Evolutionary conservation across 2,329 filamentous ascomycete species (phyloP).

Genomic region (Immersiporthe knoxdaviesiana): DNA sequence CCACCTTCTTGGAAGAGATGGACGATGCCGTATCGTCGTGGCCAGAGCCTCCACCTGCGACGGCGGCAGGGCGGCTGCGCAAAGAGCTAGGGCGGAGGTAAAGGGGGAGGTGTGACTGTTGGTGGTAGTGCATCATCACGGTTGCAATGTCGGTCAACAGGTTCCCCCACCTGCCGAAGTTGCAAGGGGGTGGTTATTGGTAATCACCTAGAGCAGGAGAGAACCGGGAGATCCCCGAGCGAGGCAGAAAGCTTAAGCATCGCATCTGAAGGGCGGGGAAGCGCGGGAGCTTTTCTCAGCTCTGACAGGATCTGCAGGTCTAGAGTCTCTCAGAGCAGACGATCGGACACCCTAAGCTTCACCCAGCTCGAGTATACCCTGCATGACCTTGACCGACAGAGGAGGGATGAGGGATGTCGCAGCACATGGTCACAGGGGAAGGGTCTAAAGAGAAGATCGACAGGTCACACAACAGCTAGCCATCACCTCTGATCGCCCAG

Average conservation of each 20-base stretch:
- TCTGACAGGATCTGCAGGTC: neutral
- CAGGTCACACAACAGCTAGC: neutral
- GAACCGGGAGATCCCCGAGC: neutral
- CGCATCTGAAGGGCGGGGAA: too few relatives aligned
- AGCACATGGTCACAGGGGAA: neutral
- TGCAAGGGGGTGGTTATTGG: neutral
- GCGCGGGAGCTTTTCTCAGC: neutral
- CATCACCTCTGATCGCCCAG: neutral
- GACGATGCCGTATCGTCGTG: conserved; percentile 85
- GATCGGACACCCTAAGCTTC: neutral
- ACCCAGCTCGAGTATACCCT: neutral
- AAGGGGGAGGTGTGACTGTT: neutral
- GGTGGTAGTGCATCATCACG: conserved; percentile 22
- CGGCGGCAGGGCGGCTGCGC: conserved; percentile 38
- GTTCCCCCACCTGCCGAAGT: neutral
- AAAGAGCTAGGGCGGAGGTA: conserved; percentile 36
- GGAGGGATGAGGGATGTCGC: neutral
- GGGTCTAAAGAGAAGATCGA: too few relatives aligned
- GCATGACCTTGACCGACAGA: neutral
- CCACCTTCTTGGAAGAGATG: conserved; percentile 87
- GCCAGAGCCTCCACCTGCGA: conserved; percentile 65
- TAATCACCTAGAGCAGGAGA: neutral
- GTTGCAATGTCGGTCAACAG: neutral
- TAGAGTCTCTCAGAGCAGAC: neutral
- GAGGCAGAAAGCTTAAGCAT: neutral